These are phyloP conservation scores for Incumbomyces lentus DNA, from an alignment of 2,329 filamentous ascomycete genomes.

Conservation along the genomic window DNA sequence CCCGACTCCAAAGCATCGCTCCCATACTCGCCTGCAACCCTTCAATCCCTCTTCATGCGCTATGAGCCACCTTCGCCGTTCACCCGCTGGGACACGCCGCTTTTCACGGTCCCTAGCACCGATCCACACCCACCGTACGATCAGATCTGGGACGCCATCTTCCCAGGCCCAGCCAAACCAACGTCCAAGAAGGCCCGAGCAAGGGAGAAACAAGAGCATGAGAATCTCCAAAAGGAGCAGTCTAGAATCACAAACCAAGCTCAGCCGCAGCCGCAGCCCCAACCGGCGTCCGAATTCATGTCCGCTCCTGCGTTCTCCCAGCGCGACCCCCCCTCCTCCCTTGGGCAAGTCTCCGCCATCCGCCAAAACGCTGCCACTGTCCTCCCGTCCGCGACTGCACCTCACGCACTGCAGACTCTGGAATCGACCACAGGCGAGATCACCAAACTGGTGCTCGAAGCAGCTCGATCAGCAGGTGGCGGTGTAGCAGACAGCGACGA, in stretches of 20 bases:
- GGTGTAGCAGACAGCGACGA: slow-evolving; percentile 9
- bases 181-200: slow-evolving; percentile 13
- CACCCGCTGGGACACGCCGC: slow-evolving; percentile 55
- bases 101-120: slow-evolving; percentile 51
- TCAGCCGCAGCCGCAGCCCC: slow-evolving; percentile 12
- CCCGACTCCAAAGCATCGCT: slow-evolving; percentile 23
- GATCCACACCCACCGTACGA: slow-evolving; percentile 47
- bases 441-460: slow-evolving; percentile 13
- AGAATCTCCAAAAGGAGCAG: background rate
- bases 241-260: background rate
- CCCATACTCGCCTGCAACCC: slow-evolving; percentile 45
- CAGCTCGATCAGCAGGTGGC: slow-evolving; percentile 6
- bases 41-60: slow-evolving; percentile 54
- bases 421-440: slow-evolving; percentile 24
- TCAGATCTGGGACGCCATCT: slow-evolving; percentile 51
- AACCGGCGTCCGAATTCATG: slow-evolving; percentile 17
- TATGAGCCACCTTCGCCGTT: slow-evolving; percentile 60
- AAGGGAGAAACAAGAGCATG: slow-evolving; percentile 8
- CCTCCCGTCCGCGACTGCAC: slow-evolving; percentile 29
- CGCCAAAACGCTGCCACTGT: slow-evolving; percentile 36
- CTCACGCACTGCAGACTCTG: slow-evolving; percentile 33
- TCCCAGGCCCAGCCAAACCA: slow-evolving; percentile 18
- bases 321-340: slow-evolving; percentile 18
- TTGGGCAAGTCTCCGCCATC: slow-evolving; percentile 21
- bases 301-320: slow-evolving; percentile 8